A percentile compares a stretch with the other conserved stretches of the same genome.
These are phyloP conservation scores for Allantophomopsis cytisporea DNA, from an alignment of 2,329 filamentous ascomycete genomes.

Conservation along the genomic window DNA sequence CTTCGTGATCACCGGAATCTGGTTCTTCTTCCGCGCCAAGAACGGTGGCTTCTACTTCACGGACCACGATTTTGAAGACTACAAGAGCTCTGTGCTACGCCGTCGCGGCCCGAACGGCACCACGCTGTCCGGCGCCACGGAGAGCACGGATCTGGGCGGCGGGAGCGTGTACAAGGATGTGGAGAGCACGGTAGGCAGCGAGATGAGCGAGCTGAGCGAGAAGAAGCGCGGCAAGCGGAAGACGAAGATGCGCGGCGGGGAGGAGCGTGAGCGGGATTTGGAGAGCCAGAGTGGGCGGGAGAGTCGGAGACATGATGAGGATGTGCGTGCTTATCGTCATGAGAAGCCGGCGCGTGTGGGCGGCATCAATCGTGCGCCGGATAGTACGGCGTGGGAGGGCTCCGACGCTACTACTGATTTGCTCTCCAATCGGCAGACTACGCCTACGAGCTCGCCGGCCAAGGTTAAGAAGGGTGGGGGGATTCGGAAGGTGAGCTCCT, in stretches of 20 bases:
- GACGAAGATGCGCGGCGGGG: conserved; percentile 27
- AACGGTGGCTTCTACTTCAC: conserved; percentile 88
- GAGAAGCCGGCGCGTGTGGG: conserved; percentile 81
- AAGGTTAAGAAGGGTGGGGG: conserved; percentile 11
- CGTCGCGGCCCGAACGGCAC: conserved; percentile 84
- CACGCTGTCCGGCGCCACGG: conserved; percentile 69
- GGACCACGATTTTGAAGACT: conserved; percentile 90
- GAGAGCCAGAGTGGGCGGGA: conserved; percentile 16
- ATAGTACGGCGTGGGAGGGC: conserved; percentile 70
- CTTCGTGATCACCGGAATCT: conserved; percentile 66
- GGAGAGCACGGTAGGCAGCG: conserved; percentile 24
- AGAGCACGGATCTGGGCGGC: conserved; percentile 73
- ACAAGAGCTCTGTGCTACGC: conserved; percentile 86
- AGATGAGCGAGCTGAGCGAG: conserved; percentile 11
- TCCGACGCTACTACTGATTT: conserved; percentile 43
- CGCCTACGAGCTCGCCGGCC: conserved; percentile 38
- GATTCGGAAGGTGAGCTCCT: conserved; percentile 16
- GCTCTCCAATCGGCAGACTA: conserved; percentile 41
- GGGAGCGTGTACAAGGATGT: conserved; percentile 69
- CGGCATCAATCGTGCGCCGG: conserved; percentile 71
- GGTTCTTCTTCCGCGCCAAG: conserved; percentile 99
- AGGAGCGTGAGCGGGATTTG: conserved; percentile 15
- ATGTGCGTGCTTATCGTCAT: conserved; percentile 72
- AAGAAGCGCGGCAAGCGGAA: conserved; percentile 21
- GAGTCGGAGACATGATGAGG: conserved; percentile 35